Evolutionary conservation across 2,329 filamentous ascomycete genomes (phyloP), one percentile per base, ranked within the genome.

Genomic region (Fonsecaea nubica): DNA sequence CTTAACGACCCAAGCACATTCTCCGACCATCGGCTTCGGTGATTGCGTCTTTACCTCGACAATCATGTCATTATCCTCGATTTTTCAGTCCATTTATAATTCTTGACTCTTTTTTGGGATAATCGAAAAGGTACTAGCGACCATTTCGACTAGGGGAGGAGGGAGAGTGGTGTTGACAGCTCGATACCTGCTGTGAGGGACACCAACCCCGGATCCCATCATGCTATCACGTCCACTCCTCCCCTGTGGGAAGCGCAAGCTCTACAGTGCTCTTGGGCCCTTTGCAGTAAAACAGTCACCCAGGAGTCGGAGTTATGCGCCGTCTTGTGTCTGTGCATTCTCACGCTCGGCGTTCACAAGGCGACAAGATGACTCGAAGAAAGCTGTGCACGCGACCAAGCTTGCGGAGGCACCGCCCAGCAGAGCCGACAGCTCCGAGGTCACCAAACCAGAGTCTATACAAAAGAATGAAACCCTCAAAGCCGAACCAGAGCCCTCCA

Each of bases 401-500:
- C 36, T 65, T 15, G 62, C 64, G 7, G 68, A 70, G 38, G 62
- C 45, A 57, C 61, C 56, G 10, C 58, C 65, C 21, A 63, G 52
- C 21, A 67, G 65, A 38, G 6, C 65, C 15, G 65, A 69, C 32
- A 45, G 35, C 8, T 32, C 65, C 15, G 69, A 72, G 35, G 58
- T 65, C 15, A 55, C 64, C 9, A 70, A 67, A 36, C 69, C 71
- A 33, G 72, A 73, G 55, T 65, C 69, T 15, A 50, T 67, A 8
- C 61, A 67, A 60, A 69, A 69, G 54, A 45, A 66, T 9, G 52
- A 67, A 30, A 58, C 71, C 12, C 32, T 55, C 32, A 64, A 63
- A 52, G 70, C 66, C 21, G 73, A 74, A 67, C 73, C 72, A 35
- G 74, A 75, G 56, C 58, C 73, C n/a, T 67, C 74, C 54, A 76